A percentile compares a stretch with the other conserved stretches of the same genome.
Conservation (phyloP, 2,329 filamentous ascomycete species). For the Pseudocercospora macadamiae region DNA sequence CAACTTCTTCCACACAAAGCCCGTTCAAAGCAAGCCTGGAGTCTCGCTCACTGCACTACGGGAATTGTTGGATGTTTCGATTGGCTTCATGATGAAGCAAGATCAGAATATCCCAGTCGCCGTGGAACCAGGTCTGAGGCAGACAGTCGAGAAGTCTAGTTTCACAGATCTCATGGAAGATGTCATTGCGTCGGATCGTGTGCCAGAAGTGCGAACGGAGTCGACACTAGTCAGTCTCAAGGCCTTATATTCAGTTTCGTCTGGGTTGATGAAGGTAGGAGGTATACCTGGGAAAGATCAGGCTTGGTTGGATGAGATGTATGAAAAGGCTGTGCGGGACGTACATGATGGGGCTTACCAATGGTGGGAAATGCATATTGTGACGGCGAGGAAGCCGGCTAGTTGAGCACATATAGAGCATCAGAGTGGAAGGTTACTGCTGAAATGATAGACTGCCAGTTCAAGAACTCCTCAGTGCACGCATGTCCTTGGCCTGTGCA, state of each 20-base stretch:
- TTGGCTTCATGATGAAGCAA: not conserved
- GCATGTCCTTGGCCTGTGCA: no score
- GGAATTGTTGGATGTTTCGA: not conserved
- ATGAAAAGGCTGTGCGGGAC: constrained; percentile 9
- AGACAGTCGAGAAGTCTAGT: constrained; percentile 9
- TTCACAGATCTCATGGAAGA: constrained; percentile 19
- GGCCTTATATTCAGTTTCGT: constrained; percentile 5
- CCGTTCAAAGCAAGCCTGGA: constrained; percentile 7
- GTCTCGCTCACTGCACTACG: not conserved
- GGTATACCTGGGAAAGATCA: not conserved
- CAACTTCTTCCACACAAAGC: constrained; percentile 14
- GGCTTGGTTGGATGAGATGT: constrained; percentile 11
- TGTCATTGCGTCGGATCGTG: constrained; percentile 25
- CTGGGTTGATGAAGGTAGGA: not conserved
- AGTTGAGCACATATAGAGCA: not conserved
- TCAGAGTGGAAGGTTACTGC: not conserved
- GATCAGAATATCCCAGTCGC: not conserved
- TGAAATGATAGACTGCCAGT: not conserved
- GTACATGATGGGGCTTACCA: constrained; percentile 16
- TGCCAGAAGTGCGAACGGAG: constrained; percentile 13
- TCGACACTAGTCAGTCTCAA: not conserved
- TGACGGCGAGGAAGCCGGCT: constrained; percentile 15
- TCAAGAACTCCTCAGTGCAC: no score
- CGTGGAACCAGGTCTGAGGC: not conserved
- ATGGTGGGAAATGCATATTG: constrained; percentile 20